Evolutionary conservation across 768 basidiomycete genomes (phyloP), one percentile per base, ranked within the genome.

Genomic region (Agaricus subrufescens): DNA sequence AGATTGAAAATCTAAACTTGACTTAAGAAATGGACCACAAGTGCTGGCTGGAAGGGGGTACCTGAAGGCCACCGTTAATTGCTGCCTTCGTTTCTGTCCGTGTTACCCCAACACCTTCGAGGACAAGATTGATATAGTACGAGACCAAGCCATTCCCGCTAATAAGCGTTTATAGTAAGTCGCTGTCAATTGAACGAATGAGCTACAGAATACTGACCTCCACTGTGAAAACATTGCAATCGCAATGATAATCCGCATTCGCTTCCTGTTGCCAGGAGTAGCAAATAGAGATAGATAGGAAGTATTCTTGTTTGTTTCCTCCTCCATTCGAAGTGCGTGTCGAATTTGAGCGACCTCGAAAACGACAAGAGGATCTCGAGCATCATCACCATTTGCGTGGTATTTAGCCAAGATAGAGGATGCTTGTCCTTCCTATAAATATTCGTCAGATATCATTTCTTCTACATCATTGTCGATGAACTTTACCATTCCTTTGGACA

Each of bases 191-290:
- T 26, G 29, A 30, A 25, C 27, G 53, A 23, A 54, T 26, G 10
- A 51, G n/a, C 27, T 26, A 43, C 30, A 29, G 40, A 26, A 54
- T 2, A 52, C 73, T 43, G 52, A 83, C 81, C 82, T 84, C 89
- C 87, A 90, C 58, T 91, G 89, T 0, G 85, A 85, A 67, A 87
- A 89, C 25, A 87, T 63, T 4, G 83, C 85, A 45, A 90, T 78
- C 1, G 76, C 82, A 57, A 89, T 70, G 58, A 91, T 81, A 50
- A 89, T 76, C 46, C 76, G 70, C 82, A 90, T 82, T 3, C 89
- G 77, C 61, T 78, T 82, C 31, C 82, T 72, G 66, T 91, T 91
- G 2, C 87, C 89, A 4, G 78, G 76, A 0, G 84, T 89, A 9
- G 73, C 60, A 64, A 87, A 81, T 3, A 88, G 71, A 3, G 78